Evolutionary conservation across 1,139 yeast genomes (phyloP), one percentile per base, ranked within the genome.

Genomic region (Scheffersomyces segobiensis): DNA sequence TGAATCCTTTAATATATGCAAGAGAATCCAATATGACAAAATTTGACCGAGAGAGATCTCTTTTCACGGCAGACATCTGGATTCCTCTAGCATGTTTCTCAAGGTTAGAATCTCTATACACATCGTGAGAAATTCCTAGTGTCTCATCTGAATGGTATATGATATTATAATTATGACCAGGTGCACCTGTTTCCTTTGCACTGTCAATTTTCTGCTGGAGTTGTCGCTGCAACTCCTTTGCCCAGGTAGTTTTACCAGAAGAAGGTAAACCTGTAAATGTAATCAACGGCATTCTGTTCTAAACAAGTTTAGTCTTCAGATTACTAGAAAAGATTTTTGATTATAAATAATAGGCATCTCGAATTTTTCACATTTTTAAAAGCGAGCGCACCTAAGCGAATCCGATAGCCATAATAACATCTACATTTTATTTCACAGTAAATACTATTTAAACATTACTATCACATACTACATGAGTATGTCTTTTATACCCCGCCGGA

Each of bases 1-100:
- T 80, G 70, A 93, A 93, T 0, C 99, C 99, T 70, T 95, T 96
- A 68, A 96, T 96, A 70, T 96, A 96, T 24, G 93, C 88, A 69
- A 93, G 78, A 1, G 96, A 85, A 72, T 95, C 99, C 58, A 95
- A 80, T 21, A 95, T 86, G 1, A 95, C 98, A 53, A 95, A 82
- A 42, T 85, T 88, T 39, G 82, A 79, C 53, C 88, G 81, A 3
- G 89, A 80, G 8, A 96, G 75, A 62, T 89, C 92, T 63, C 98
- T 80, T 67, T 92, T 92, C 17, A 95, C 96, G 0, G 97, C 97
- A 0, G 97, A 86, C 76, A 93, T 88, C 66, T 93, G 97, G 42
- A 85, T 82, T 0, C 97, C 97, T 59, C 99, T 80, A 0, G 93
- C 87, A 26, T 88, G 82, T 68, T 93, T 92, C 70, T 95, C 99